These are phyloP conservation scores for Phytophthora agathidicida DNA, from an alignment of 352 stramenopile species.

Conservation along the genomic window DNA sequence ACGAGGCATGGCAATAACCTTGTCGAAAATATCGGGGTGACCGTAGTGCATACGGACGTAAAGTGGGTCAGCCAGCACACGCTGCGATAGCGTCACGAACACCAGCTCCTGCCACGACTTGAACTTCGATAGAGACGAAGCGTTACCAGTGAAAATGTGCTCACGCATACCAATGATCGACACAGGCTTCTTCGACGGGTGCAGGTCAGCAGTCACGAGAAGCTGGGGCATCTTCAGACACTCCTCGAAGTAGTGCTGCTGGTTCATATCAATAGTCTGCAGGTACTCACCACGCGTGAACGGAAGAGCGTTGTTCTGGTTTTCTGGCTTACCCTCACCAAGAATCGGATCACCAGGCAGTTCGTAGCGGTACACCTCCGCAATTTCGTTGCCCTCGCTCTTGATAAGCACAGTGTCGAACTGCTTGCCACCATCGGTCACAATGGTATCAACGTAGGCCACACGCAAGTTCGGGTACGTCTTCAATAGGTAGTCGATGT, in stretches of 20 bases:
- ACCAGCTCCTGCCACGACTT: constrained; percentile 83
- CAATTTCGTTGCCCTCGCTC: constrained; percentile 68
- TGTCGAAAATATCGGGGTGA: constrained; percentile 85
- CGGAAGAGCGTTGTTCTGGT: constrained; percentile 89
- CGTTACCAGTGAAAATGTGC: constrained; percentile 85
- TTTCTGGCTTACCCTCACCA: constrained; percentile 88
- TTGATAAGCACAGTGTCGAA: constrained; percentile 80
- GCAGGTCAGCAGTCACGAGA: constrained; percentile 65
- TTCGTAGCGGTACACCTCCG: constrained; percentile 78
- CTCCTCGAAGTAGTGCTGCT: constrained; percentile 91
- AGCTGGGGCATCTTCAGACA: constrained; percentile 86
- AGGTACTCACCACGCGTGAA: constrained; percentile 88
- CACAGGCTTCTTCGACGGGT: constrained; percentile 73
- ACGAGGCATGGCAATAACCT: constrained; percentile 70
- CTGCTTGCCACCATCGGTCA: constrained; percentile 34
- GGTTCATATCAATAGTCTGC: constrained; percentile 93
- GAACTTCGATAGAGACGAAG: constrained; percentile 81
- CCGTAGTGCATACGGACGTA: constrained; percentile 85
- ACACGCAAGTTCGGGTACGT: constrained; percentile 83
- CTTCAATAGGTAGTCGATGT: constrained; percentile 80
- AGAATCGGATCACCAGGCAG: constrained; percentile 83
- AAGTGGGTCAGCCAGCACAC: constrained; percentile 77
- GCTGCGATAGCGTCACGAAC: constrained; percentile 82
- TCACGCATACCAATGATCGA: constrained; percentile 87
- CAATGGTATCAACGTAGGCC: constrained; percentile 79